Base-by-base conservation (phyloP, 2,329 filamentous ascomycete species). In the Fusarium fracticaudum region DNA sequence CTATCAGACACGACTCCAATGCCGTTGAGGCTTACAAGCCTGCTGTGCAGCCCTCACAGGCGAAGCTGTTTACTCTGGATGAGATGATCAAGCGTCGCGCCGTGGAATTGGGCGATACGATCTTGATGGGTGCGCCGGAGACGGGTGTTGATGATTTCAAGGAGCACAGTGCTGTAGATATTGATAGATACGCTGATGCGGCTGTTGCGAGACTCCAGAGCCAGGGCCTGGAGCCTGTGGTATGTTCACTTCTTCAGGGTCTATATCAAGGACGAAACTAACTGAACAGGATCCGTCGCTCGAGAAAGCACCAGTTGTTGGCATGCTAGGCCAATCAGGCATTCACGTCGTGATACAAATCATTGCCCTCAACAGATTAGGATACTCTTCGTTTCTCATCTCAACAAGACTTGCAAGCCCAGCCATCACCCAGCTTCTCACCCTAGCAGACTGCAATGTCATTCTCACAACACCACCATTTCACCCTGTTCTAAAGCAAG, bases 141-240 rank as follows among this genome's bases (percentile, higher is more conserved):
- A 31, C 60, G 2, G 74, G 63, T 0, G 59, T 69, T 15, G 69
- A 73, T 22, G 74, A 77, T 24, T 77, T 72, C 10, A 71, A 58
- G 20, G 76, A 78, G 15, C 72, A 77, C 24, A 77, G 67, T 22
- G 76, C 76, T 22, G 51, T 67, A 2, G 69, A 66, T 3, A 40
- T 78, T 20, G 76, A 77, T 29, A 61, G 54, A 41, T 77, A 76
- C 48, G 76, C 62, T 2, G 76, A 77, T 60, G 74, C 74, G 13
- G 76, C 76, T 4, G 76, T 77, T 48, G 55, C 54, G 1, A 76
- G 37, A 45, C 57, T 77, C 0, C 67, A 71, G 8, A 57, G 59
- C 12, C 2, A 72, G 33, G 76, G 76, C 6, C 53, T 77, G 4
- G 62, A 55, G 24, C 54, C 75, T 2, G 73, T 75, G 35, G 75